Percentiles rank a stretch among this genome's conserved stretches.
These are phyloP conservation scores for Agrocybe chaxingu DNA, from an alignment of 768 basidiomycete species.

Conservation along the genomic window DNA sequence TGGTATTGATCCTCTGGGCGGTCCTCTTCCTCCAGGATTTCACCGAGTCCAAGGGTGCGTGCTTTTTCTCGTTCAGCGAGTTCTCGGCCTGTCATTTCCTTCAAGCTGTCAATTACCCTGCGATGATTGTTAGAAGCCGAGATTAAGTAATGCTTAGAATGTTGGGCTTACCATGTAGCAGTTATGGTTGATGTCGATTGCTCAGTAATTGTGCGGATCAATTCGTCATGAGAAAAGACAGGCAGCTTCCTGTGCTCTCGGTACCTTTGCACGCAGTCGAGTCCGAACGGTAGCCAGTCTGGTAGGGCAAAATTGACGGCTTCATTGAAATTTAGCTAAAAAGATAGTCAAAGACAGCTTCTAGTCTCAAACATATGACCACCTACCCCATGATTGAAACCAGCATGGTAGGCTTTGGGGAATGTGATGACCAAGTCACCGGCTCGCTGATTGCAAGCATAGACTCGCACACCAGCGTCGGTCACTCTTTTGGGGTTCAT, in stretches of 20 bases:
- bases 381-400: slow-evolving; percentile 96
- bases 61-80: slow-evolving; percentile 61
- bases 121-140: slow-evolving; percentile 6
- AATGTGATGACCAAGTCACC: slow-evolving; percentile 98
- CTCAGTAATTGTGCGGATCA: slow-evolving; percentile 95
- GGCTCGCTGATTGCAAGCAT: slow-evolving; percentile 92
- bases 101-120: slow-evolving; percentile 82
- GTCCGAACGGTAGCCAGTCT: slow-evolving; percentile 88
- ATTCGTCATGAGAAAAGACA: slow-evolving; percentile 97
- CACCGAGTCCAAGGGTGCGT: slow-evolving; percentile 56
- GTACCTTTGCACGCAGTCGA: slow-evolving; percentile 87
- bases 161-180: slow-evolving; percentile 73
- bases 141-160: not conserved
- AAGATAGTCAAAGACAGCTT: slow-evolving; percentile 18
- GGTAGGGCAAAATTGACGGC: slow-evolving; percentile 98
- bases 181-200: slow-evolving; percentile 91
- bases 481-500: slow-evolving; percentile 91
- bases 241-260: slow-evolving; percentile 89
- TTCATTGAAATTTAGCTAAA: slow-evolving; percentile 95
- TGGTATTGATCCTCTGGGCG: slow-evolving; percentile 93
- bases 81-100: slow-evolving; percentile 89
- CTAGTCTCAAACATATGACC: not conserved
- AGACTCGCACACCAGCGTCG: slow-evolving; percentile 88
- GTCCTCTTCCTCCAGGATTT: slow-evolving; percentile 76
- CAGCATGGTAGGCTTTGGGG: slow-evolving; percentile 96